phyloP scores from a whole-genome alignment of 371 early-diverging fungal species.

The Rhizopus stolonifer region DNA sequence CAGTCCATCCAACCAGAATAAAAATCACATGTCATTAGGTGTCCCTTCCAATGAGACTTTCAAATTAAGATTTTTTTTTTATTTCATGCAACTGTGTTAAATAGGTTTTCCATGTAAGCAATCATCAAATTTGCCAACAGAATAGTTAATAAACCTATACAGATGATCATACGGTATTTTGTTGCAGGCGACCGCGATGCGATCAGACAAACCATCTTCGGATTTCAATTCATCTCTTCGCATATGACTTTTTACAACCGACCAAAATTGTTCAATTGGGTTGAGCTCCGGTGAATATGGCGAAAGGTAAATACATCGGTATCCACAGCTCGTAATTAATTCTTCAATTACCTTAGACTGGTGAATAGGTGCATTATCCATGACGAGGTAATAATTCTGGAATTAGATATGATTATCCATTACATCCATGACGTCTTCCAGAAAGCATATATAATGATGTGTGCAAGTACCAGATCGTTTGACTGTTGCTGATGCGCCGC shows the following conservation, averaged over 20 bases:
- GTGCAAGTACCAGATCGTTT: background rate
- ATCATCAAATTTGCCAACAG: conserved; percentile 1
- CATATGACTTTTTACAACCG: conserved; percentile 14
- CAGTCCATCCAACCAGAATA: conserved; percentile 1
- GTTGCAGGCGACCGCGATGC: conserved; percentile 18
- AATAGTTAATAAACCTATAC: conserved; percentile 1
- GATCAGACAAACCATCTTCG: conserved; percentile 17
- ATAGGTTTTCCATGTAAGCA: conserved; percentile 1
- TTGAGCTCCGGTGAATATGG: conserved; percentile 19
- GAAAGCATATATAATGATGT: background rate
- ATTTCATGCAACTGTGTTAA: conserved; percentile 1
- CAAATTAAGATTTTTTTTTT: conserved; percentile 1
- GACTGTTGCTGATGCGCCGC: no score
- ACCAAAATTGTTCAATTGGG: conserved; percentile 23
- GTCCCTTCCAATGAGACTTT: conserved; percentile 1
- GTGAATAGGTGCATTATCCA: conserved; percentile 10
- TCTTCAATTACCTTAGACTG: background rate
- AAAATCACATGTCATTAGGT: conserved; percentile 1
- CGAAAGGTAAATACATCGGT: conserved; percentile 13
- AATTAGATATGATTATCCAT: conserved; percentile 7
- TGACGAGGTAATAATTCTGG: conserved; percentile 7
- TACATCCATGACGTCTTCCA: background rate
- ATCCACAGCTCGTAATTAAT: background rate
- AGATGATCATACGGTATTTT: conserved; percentile 3
- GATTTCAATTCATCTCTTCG: conserved; percentile 14